Conservation (phyloP, 164 flowering plant species). For the Vitis riparia region DNA sequence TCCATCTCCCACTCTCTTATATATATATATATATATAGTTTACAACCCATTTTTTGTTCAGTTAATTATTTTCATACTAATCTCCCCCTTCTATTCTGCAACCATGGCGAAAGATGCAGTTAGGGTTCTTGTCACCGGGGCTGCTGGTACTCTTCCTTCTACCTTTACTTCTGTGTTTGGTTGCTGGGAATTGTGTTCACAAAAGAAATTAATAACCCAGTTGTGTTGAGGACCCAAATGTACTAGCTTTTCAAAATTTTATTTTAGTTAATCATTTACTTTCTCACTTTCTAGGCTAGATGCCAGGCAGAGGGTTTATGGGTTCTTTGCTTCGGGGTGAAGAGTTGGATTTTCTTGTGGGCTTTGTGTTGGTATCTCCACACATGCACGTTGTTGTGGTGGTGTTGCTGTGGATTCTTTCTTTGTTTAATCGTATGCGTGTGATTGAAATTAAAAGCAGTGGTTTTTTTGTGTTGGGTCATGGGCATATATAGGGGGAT, state of each 20-base stretch:
- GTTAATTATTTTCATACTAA: not conserved
- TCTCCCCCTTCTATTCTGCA: not conserved
- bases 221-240: too few species aligned
- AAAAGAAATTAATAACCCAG: not conserved
- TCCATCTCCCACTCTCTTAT: not conserved
- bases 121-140: slow-evolving; percentile 36
- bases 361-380: slow-evolving; percentile 28
- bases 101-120: slow-evolving; percentile 25
- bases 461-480: not conserved
- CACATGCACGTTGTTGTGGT: slow-evolving; percentile 11
- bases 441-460: too few species aligned
- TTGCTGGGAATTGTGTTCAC: not conserved
- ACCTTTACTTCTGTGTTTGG: not conserved
- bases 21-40: not conserved
- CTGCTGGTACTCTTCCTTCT: slow-evolving; percentile 26
- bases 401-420: slow-evolving; percentile 9
- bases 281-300: not conserved
- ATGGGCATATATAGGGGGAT: not conserved
- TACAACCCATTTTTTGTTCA: not conserved
- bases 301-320: not conserved
- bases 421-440: not conserved
- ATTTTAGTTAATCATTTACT: too few species aligned
- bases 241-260: too few species aligned
- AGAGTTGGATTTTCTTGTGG: slow-evolving; percentile 20
- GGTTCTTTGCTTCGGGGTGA: slow-evolving; percentile 33